Percentiles rank a stretch among this genome's conserved stretches.
phyloP scores from a whole-genome alignment of 805 yeast genomes.

The Torulaspora indica region DNA sequence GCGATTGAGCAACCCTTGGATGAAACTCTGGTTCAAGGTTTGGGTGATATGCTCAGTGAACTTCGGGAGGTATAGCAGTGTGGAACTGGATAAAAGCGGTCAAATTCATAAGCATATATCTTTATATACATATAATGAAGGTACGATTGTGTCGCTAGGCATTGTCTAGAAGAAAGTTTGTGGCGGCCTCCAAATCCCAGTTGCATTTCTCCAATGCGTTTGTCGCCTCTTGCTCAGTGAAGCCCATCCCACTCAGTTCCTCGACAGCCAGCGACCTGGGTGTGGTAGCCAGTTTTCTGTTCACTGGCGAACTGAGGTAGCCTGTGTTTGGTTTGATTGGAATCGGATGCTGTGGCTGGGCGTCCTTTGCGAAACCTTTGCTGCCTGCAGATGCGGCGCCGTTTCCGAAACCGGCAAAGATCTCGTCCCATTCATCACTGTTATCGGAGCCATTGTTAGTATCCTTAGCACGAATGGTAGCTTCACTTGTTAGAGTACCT shows the following conservation, averaged over 20 bases:
- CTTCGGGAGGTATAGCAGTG: constrained; percentile 12
- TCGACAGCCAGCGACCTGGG: constrained; percentile 58
- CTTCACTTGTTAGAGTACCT: constrained; percentile 10
- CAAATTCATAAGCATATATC: not conserved
- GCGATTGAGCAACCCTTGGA: constrained; percentile 16
- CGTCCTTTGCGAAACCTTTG: constrained; percentile 13
- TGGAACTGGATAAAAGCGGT: no score
- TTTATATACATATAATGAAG: constrained; percentile 1
- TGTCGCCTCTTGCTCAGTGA: constrained; percentile 57
- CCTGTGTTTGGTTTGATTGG: constrained; percentile 10
- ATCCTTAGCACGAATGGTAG: constrained; percentile 4
- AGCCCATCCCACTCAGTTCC: constrained; percentile 89
- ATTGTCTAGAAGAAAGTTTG: constrained; percentile 73
- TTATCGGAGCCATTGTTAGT: constrained; percentile 8
- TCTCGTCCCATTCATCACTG: constrained; percentile 88
- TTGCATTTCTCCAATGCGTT: constrained; percentile 63
- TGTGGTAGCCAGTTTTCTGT: constrained; percentile 39
- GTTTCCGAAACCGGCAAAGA: constrained; percentile 84
- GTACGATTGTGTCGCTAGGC: constrained; percentile 38
- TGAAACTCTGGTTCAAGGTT: constrained; percentile 25
- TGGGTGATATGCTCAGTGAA: constrained; percentile 30
- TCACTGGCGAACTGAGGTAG: constrained; percentile 13
- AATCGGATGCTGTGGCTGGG: constrained; percentile 13
- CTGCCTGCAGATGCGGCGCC: constrained; percentile 13
- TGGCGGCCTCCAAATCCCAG: constrained; percentile 83